phyloP scores from a whole-genome alignment of 2,329 filamentous ascomycete genomes.

The Grosmannia penicillata region DNA sequence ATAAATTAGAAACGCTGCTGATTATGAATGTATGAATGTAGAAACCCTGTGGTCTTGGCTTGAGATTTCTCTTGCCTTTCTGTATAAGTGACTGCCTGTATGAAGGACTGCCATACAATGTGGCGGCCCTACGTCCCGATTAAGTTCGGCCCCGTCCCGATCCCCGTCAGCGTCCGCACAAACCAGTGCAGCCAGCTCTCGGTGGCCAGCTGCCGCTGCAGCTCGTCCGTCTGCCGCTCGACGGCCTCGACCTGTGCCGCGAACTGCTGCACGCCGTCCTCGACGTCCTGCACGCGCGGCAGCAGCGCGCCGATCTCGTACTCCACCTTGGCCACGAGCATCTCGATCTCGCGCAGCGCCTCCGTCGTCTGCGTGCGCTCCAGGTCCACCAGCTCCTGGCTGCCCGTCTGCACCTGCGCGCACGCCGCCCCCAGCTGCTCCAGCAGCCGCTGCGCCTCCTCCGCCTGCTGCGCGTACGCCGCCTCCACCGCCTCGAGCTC shows the following conservation, averaged over 20 bases:
- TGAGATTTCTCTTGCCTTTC: too few species aligned
- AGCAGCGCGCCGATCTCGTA: conserved; percentile 78
- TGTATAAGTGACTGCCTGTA: too few species aligned
- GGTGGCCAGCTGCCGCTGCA: conserved; percentile 47
- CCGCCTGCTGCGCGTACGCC: conserved; percentile 45
- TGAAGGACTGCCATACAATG: background rate
- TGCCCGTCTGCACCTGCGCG: conserved; percentile 49
- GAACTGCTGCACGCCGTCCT: conserved; percentile 67
- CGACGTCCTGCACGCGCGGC: conserved; percentile 72
- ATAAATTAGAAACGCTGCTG: too few species aligned
- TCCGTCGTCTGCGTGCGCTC: conserved; percentile 58
- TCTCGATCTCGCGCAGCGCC: conserved; percentile 63
- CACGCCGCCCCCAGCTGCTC: conserved; percentile 57
- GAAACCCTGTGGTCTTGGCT: too few species aligned
- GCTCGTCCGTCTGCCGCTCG: conserved; percentile 46
- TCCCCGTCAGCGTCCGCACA: conserved; percentile 43
- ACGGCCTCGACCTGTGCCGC: conserved; percentile 62
- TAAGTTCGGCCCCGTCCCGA: conserved; percentile 44
- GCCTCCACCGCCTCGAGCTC: conserved; percentile 45
- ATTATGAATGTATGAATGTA: too few species aligned
- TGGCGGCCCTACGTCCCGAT: conserved; percentile 12
- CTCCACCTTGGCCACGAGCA: conserved; percentile 70
- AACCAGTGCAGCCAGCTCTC: conserved; percentile 53
- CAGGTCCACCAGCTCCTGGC: conserved; percentile 52
- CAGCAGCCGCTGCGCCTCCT: conserved; percentile 53